Evolutionary conservation across 805 yeast genomes (phyloP), one percentile per base, ranked within the genome.

Genomic region (Candida vaughaniae): DNA sequence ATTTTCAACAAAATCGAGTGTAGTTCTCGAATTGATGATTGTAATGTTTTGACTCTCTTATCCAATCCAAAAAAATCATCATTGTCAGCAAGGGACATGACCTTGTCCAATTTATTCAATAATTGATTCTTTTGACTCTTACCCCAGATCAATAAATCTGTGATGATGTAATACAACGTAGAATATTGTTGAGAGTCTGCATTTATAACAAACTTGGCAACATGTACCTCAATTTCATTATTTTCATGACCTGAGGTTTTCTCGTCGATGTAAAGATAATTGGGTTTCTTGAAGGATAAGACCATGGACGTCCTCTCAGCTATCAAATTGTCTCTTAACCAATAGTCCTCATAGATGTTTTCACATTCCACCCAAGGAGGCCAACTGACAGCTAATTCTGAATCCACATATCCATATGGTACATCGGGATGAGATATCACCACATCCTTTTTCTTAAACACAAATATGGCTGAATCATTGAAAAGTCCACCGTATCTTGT

Each of bases 351-450:
- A 43, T 77, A 73, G 44, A 83, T 77, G 12, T 78, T 64, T 46
- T 87, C 95, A 33, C 73, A 55, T 4, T 88, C 88, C 23, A 89
- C 60, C 88, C 95, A 90, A 0, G 95, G 95, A 2, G 96, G 96
- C 96, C 96, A 89, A 14, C 63, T 60, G 11, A 60, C 51, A 5
- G 53, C 60, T 7, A 81, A 72, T 2, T 90, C 87, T 51, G 82
- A 83, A 3, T 71, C 66, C 6, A 62, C 63, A 11, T 61, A 56
- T 29, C 75, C 71, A 47, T 74, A 71, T 22, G 70, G 66, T 7
- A 71, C 49, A 34, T 68, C 69, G 3, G 71, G 65, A 16, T 68
- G 49, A 2, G 49, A 37, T 4, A 51, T 41, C 6, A 53, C 43
- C 18, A 46, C 43, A 12, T 57, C 56, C 10, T 52, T 61, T 33